phyloP scores from a whole-genome alignment of 768 basidiomycete genomes.

The Lactifluus volemus region DNA sequence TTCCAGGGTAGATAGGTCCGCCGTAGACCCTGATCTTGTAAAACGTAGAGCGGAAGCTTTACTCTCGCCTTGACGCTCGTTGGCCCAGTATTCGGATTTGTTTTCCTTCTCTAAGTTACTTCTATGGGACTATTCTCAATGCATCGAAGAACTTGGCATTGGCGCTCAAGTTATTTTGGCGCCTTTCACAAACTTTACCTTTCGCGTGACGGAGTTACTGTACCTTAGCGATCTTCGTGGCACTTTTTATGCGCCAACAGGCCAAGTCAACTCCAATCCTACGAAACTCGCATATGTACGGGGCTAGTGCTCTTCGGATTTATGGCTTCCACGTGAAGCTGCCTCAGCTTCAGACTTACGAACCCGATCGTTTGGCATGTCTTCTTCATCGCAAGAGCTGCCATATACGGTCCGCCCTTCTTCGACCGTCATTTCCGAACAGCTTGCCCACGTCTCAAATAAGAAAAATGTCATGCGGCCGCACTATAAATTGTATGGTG shows the following conservation, averaged over 20 bases:
- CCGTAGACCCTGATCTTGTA: constrained; percentile 49
- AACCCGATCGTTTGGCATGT: neutral
- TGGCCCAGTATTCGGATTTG: neutral
- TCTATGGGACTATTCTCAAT: neutral
- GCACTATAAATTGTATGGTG: neutral
- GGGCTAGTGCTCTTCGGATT: neutral
- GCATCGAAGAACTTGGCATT: neutral
- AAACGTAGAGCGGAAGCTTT: constrained; percentile 41
- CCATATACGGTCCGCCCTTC: neutral
- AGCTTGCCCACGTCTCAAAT: neutral
- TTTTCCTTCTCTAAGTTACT: neutral
- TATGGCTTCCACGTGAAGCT: neutral
- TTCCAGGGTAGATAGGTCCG: constrained; percentile 46
- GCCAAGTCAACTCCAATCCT: neutral
- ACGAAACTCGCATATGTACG: neutral
- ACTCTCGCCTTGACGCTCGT: constrained; percentile 20
- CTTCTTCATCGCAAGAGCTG: neutral
- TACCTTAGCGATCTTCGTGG: neutral
- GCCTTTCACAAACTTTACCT: neutral
- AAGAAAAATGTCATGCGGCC: neutral
- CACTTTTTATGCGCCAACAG: neutral
- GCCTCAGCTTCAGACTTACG: neutral
- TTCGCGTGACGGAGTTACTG: neutral
- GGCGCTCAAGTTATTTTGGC: neutral
- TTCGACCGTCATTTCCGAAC: neutral